These are phyloP conservation scores for Macrophomina pseudophaseolina DNA, from an alignment of 2,329 filamentous ascomycete genomes.

Conservation along the genomic window DNA sequence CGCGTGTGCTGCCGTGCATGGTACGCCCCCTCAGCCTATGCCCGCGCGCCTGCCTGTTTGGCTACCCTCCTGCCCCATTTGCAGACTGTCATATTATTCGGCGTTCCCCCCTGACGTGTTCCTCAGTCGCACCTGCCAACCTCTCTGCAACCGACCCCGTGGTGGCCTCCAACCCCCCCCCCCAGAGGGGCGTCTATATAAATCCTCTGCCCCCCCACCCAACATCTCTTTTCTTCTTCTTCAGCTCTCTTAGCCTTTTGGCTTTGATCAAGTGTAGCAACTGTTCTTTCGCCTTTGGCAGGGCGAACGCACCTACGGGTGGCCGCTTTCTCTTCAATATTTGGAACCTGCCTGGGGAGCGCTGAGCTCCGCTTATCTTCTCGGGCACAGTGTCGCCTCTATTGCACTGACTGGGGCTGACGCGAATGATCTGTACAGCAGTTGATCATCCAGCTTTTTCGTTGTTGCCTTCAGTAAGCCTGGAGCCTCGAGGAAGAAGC, in stretches of 20 bases:
- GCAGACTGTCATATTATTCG: too few relatives aligned
- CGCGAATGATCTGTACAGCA: not conserved
- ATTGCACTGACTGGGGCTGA: slow-evolving; percentile 9
- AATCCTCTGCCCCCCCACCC: not conserved
- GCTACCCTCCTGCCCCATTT: too few relatives aligned
- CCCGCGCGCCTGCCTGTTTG: too few relatives aligned
- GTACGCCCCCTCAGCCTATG: too few relatives aligned
- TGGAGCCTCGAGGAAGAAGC: slow-evolving; percentile 3
- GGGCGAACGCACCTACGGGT: not conserved
- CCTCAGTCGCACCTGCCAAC: too few relatives aligned
- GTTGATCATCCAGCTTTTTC: not conserved
- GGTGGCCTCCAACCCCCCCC: too few relatives aligned
- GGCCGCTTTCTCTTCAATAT: too few relatives aligned
- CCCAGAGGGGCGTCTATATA: not conserved
- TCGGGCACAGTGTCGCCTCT: not conserved
- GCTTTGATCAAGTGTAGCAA: slow-evolving; percentile 7
- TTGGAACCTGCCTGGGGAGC: not conserved
- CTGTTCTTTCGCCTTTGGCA: slow-evolving; percentile 4
- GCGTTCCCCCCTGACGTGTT: too few relatives aligned
- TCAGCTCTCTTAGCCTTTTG: slow-evolving; percentile 8
- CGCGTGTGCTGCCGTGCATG: too few relatives aligned
- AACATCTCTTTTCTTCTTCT: not conserved
- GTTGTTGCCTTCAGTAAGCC: not conserved
- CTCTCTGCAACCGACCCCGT: too few relatives aligned
- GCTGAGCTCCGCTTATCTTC: not conserved